Base-by-base conservation (phyloP, 805 yeast genomes). In the Saturnispora halmiae region DNA sequence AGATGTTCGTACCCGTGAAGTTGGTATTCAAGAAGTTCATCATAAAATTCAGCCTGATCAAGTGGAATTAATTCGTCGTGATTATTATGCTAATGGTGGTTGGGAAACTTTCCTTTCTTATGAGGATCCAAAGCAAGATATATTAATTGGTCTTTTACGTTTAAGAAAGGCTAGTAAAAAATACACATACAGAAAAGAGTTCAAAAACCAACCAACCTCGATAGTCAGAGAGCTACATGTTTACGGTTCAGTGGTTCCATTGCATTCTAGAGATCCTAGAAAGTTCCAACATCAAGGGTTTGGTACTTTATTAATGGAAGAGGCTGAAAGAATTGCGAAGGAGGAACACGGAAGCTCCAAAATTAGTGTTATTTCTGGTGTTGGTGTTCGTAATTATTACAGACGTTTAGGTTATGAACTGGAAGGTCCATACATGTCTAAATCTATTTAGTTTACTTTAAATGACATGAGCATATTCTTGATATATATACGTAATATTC, bases 261-360 rank as follows among this genome's bases (percentile, higher is more conserved):
- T 92, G 43, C 98, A 92, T 60, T 82, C 94, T 3, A 73, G 97
- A 51, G 98, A 92, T 63, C 98, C 98, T 34, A 74, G 95, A 55
- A 92, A 92, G 62, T 92, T 92, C 69, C 98, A 92, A 66, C 98
- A 92, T 67, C 98, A 92, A 69, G 98, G 98, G 16, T 92, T 90
- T 59, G 98, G 98, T 48, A 90, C 98, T 5, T 69, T 92, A 53
- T 64, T 92, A 38, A 92, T 92, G 98, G 97, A 92, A 62, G 98
- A 92, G 62, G 98, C 98, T 3, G 97, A 86, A 54, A 73, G 96
- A 49, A 92, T 92, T 45, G 92, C 98, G 1, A 72, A 78, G 38
- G 96, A 87, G 54, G 98, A 92, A 59, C 98, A 92, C 59, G 95
- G 96, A 0, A 81, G 95, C 4, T 67, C 71, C 39, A 92, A 92